Conservation (phyloP, 2,329 filamentous ascomycete genomes). For the Ophiognomonia clavigignenti-juglandacearum region DNA sequence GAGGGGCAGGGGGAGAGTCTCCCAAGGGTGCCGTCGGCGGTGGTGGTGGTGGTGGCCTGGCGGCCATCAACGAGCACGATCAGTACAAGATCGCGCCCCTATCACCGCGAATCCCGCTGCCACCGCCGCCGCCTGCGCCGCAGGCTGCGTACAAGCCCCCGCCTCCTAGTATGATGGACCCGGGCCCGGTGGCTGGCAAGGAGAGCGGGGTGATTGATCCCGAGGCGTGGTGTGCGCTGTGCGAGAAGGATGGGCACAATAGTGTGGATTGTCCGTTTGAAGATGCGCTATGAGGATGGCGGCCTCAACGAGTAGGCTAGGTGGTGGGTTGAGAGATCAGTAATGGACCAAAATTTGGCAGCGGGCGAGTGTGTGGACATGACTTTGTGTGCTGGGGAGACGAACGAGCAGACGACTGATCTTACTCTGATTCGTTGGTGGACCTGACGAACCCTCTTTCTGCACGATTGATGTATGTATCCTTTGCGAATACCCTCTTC, state of each 20-base stretch:
- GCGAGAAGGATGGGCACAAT: conserved; percentile 93
- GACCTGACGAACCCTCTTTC: too few species aligned
- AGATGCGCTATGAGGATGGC: conserved; percentile 68
- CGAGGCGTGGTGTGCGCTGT: conserved; percentile 94
- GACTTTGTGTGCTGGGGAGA: not conserved
- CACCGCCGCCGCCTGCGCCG: conserved; percentile 23
- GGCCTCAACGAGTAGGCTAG: too few species aligned
- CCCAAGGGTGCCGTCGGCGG: too few species aligned
- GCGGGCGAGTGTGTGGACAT: not conserved
- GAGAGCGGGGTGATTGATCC: conserved; percentile 73
- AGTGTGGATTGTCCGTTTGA: conserved; percentile 94
- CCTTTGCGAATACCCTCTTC: not conserved
- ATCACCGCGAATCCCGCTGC: conserved; percentile 37
- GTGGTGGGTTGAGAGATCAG: too few species aligned
- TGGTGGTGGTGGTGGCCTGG: not conserved
- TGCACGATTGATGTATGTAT: too few species aligned
- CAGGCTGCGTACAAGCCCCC: conserved; percentile 36
- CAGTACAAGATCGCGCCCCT: conserved; percentile 51
- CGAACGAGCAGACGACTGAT: too few species aligned
- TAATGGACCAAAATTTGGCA: too few species aligned
- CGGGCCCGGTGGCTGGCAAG: conserved; percentile 70
- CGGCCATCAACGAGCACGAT: conserved; percentile 26
- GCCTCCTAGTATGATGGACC: conserved; percentile 58
- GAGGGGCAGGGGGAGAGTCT: too few species aligned
- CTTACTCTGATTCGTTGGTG: too few species aligned